Base-by-base conservation (phyloP, 192 early-diverging fungal genomes). In the Coemansia sp. region DNA sequence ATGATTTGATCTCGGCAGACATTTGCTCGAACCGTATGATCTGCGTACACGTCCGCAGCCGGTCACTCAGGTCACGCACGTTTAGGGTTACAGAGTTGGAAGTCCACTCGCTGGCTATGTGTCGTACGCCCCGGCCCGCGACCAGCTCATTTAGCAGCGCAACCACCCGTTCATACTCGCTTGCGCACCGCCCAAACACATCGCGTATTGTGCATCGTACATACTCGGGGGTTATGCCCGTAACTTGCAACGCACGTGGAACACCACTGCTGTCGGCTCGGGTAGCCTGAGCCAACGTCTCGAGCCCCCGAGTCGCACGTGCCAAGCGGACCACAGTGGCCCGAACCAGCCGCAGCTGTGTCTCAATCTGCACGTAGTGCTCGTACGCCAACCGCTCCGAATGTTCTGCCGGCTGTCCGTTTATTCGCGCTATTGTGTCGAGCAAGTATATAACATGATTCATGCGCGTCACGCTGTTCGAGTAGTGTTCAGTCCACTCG, bases 181-280 rank as follows among this genome's bases (percentile, higher is more conserved):
- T 44, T n/a, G 40, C 40, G 5, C 40, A 44, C 40, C 3, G 40
- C 3, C 10, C 11, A 44, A 14, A n/a, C 40, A 12, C 40, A 14
- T 34, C 31, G 31, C 40, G 15, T n/a, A 0, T 4, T 44, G 15
- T 44, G 40, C 40, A n/a, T n/a, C 4, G 40, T 14, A 44, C 71
- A 23, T 59, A 72, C 40, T 55, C 59, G 0, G n/a, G 14, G 4
- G 58, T 63, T n/a, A 72, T 42, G 1, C 71, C 71, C 4, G 65
- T 64, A 2, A 62, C 21, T 8, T 25, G 34, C 25, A 47, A 34
- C 17, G 17, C 28, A 1, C 55, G 12, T 2, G 40, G 40, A 12
- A 44, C 11, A 15, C 14, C 15, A 44, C 8, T 40, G 38, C 10
- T 14, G 2, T 9, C 38, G 40, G 4, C 40, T 44, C 40, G 40